Evolutionary conservation across 306 rosid species (phyloP).

Genomic region (Astragalus glycyphyllos): DNA sequence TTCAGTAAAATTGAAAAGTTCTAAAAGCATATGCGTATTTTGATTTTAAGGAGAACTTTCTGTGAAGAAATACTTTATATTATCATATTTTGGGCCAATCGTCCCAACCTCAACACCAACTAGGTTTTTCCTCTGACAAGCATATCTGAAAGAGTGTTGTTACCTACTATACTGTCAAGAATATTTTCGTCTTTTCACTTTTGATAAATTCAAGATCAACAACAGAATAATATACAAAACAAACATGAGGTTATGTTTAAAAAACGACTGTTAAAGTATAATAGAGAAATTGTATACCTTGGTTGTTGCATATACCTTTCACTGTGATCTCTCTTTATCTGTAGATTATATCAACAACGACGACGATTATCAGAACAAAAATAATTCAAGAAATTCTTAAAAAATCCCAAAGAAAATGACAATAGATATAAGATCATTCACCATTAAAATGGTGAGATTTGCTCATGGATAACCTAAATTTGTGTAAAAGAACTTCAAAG

Average conservation of each 20-base stretch:
- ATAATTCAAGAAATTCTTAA: background rate
- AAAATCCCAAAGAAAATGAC: background rate
- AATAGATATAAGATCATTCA: background rate
- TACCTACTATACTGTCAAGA: background rate
- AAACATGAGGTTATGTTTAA: background rate
- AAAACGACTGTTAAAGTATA: background rate
- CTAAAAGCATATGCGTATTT: background rate
- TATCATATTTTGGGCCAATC: too few relatives aligned
- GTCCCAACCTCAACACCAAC: background rate
- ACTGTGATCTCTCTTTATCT: background rate
- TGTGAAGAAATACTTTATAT: too few relatives aligned
- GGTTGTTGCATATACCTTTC: background rate
- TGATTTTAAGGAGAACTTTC: background rate
- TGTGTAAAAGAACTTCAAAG: background rate
- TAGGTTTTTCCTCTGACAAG: background rate
- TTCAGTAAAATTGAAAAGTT: background rate
- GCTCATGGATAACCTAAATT: background rate
- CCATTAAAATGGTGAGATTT: background rate
- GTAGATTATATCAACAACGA: background rate
- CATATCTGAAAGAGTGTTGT: background rate
- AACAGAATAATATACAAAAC: background rate
- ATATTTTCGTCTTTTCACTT: background rate
- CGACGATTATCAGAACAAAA: background rate
- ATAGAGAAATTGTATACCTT: slow-evolving; percentile 9
- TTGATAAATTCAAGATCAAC: background rate